phyloP scores from a whole-genome alignment of 352 stramenopile genomes.

The Globisporangium carolinianum region DNA sequence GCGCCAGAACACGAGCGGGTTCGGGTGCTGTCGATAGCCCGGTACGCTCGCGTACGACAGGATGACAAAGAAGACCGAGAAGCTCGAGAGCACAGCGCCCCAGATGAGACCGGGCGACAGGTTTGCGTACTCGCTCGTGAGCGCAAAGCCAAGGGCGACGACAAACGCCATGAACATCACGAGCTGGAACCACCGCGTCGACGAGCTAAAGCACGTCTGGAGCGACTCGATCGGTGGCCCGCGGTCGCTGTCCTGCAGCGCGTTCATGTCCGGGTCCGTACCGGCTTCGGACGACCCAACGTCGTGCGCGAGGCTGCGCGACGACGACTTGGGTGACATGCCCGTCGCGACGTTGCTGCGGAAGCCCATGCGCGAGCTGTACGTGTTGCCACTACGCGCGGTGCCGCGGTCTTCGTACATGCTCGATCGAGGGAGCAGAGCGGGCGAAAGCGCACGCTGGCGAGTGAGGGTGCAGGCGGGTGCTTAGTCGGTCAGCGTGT shows the following conservation, averaged over 20 bases:
- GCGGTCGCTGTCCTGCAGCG: constrained; percentile 22
- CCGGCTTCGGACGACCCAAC: constrained; percentile 25
- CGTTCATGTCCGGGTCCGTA: constrained; percentile 41
- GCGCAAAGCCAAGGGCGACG: constrained; percentile 44
- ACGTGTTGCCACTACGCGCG: constrained; percentile 3
- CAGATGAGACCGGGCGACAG: constrained; percentile 78
- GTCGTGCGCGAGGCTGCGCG: constrained; percentile 18
- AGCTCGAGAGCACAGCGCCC: constrained; percentile 72
- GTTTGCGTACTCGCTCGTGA: constrained; percentile 64
- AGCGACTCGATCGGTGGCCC: constrained; percentile 19
- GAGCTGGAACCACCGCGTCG: constrained; percentile 80
- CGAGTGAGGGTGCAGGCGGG: too few relatives aligned
- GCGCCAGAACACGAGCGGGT: constrained; percentile 85
- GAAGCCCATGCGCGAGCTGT: constrained; percentile 7
- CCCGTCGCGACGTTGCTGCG: constrained; percentile 6
- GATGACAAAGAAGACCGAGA: constrained; percentile 86
- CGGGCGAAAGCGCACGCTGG: too few relatives aligned
- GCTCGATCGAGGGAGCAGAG: not conserved
- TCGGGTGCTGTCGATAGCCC: constrained; percentile 78
- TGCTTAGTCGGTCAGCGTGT: too few relatives aligned
- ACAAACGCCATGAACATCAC: constrained; percentile 80
- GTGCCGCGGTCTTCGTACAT: constrained; percentile 10
- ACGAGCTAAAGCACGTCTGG: constrained; percentile 63
- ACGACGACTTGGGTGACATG: constrained; percentile 27
- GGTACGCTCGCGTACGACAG: constrained; percentile 75